Evolutionary conservation across 495 filamentous ascomycete genomes (phyloP), one percentile per base, ranked within the genome.

Genomic region (Venustampulla echinocandica): DNA sequence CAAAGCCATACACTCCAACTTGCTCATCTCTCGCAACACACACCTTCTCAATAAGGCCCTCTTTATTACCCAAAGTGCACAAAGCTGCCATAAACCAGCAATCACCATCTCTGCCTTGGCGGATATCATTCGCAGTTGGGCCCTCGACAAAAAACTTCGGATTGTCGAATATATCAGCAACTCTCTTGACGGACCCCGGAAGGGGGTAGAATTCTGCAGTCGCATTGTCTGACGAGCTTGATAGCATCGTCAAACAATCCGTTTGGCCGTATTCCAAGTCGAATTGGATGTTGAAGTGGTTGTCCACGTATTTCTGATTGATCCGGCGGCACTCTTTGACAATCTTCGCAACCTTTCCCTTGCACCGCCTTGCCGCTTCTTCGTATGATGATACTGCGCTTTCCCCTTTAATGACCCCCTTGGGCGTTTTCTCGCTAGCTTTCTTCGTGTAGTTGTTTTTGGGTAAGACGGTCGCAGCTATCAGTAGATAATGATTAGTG

Each of bases 21-120:
- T 74, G 68, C 58, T 90, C 80, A 58, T 95, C 77, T 13, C 76
- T 69, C 15, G 77, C 81, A n/a, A 95, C 86, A 58, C 90, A 97
- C 10, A 95, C 72, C 38, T 73, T 77, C 56, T 89, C 78, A 44
- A 95, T 85, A 49, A 95, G 65, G 0, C 77, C 81, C 24, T 77
- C 67, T 65, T 90, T 88, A 58, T 88, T 90, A 30, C 79, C 82
- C 49, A 95, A 73, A 0, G 87, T 90, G 50, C 81, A 87, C 37
- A 97, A 61, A 9, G 87, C 90, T 19, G 89, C 84, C 70, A 95
- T 76, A 43, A 95, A 73, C 89, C 90, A 95, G 62, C 90, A 95
- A 59, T 95, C 88, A 1, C 90, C 90, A 54, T 84, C 82, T 36
- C 77, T 70, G 2, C 82, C 82, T 59, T 90, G 84, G 17, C 82